phyloP scores from a whole-genome alignment of 106 monocot species.

The Narthecium ossifragum region DNA sequence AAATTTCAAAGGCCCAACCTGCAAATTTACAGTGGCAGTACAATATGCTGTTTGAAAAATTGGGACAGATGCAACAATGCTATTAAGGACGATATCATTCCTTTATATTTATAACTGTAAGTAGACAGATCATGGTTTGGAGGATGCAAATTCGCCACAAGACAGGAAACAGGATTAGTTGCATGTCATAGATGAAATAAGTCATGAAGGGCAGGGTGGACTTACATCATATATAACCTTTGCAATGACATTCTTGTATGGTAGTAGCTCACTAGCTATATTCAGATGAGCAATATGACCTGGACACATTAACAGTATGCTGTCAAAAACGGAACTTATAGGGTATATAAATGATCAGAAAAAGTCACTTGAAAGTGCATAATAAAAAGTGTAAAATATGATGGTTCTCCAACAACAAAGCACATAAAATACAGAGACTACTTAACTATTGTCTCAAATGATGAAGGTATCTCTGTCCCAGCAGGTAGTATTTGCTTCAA shows the following conservation, averaged over 20 bases:
- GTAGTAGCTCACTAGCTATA: slow-evolving; percentile 67
- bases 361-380: too few relatives aligned
- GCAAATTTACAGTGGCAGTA: too few relatives aligned
- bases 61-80: too few relatives aligned
- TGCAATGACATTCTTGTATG: slow-evolving; percentile 84
- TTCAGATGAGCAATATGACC: slow-evolving; percentile 97
- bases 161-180: too few relatives aligned
- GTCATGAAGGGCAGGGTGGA: neutral
- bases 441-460: slow-evolving; percentile 99
- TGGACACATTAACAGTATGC: slow-evolving; percentile 31
- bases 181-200: too few relatives aligned
- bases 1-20: too few relatives aligned
- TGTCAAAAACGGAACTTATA: slow-evolving; percentile 6
- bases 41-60: too few relatives aligned
- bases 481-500: slow-evolving; percentile 83
- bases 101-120: too few relatives aligned
- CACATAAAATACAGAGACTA: slow-evolving; percentile 5
- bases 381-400: too few relatives aligned
- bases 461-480: slow-evolving; percentile 86
- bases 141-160: too few relatives aligned
- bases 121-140: too few relatives aligned
- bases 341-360: neutral
- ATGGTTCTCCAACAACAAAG: slow-evolving; percentile 8
- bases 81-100: too few relatives aligned
- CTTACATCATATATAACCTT: slow-evolving; percentile 97